phyloP scores from a whole-genome alignment of 2,329 filamentous ascomycete species.

The Penicillium sp. region DNA sequence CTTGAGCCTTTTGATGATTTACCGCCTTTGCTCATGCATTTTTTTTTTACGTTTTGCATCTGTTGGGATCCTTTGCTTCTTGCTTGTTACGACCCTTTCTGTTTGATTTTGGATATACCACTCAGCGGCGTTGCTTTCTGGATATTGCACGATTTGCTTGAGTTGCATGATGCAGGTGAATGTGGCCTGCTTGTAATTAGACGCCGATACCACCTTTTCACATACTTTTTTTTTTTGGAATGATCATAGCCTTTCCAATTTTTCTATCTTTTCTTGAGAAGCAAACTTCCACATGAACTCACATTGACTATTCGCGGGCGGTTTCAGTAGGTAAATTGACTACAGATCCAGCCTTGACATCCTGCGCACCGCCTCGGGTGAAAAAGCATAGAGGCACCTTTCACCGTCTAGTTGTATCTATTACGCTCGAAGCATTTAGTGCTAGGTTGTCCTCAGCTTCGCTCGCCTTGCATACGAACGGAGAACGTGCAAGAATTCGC shows the following conservation, averaged over 20 bases:
- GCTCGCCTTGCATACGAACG: too few species aligned
- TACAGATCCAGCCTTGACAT: too few species aligned
- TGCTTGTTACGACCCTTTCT: not conserved
- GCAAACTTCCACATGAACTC: too few species aligned
- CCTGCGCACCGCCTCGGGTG: too few species aligned
- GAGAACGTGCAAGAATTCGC: too few species aligned
- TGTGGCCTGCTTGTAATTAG: conserved; percentile 13
- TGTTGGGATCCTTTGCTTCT: not conserved
- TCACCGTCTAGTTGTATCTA: too few species aligned
- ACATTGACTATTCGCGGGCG: too few species aligned
- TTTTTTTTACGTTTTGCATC: not conserved
- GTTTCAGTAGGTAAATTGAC: too few species aligned
- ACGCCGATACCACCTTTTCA: conserved; percentile 16
- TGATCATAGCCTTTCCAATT: conserved; percentile 5
- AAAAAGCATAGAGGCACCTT: too few species aligned
- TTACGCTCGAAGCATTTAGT: too few species aligned
- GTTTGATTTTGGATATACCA: conserved; percentile 6
- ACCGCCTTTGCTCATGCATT: not conserved
- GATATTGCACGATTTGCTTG: conserved; percentile 9
- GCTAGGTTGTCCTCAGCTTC: too few species aligned
- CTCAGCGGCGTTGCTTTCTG: conserved; percentile 10
- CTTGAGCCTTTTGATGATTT: not conserved
- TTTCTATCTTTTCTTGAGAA: not conserved
- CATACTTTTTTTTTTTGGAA: conserved; percentile 11
- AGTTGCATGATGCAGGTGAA: conserved; percentile 10